Evolutionary conservation across 768 basidiomycete species (phyloP), one percentile per base, ranked within the genome.

Genomic region (Suillus ampliporus): DNA sequence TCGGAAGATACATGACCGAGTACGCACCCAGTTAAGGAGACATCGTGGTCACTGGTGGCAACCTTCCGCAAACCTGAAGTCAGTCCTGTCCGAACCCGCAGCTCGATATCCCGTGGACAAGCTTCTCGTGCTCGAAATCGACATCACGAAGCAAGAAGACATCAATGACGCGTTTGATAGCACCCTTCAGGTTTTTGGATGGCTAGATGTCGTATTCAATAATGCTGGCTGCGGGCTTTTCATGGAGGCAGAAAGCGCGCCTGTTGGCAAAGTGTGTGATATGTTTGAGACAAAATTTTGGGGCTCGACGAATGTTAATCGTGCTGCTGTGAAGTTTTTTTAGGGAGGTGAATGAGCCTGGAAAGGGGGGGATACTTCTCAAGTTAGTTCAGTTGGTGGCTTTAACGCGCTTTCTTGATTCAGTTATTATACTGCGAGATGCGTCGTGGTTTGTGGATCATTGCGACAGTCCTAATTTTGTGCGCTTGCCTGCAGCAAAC

Each of bases 311-410:
- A 69, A 71, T 34, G 72, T 79, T 17, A 68, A 65, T 35, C 66
- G 48, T 43, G 67, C 72, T n/a, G 66, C 71, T 8, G 47, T 78
- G 46, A 50, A 61, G 43, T n/a, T 71, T 72, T 53, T 78, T 82
- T 59, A 68, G 78, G 8, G 72, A 77, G 37, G 71, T 68, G 26
- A 80, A 80, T 60, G 72, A 66, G 46, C 78, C 77, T 1, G 64
- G 66, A 7, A 59, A 60, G 11, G 79, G 78, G 1, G 80, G 79
- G 2, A 53, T 72, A 1, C 64, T 82, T 63, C 80, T 13, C 77
- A 80, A 57, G 74, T 71, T 41, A 75, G 72, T 37, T 79, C 79
- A 1, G 64, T 67, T 35, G 63, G 66, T 3, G 80, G 74, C 8
- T 28, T 80, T 8, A 63, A 34, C 14, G 67, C 64, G 11, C 3